phyloP scores from a whole-genome alignment of 805 yeast genomes.

The Ascoidea rubescens region DNA sequence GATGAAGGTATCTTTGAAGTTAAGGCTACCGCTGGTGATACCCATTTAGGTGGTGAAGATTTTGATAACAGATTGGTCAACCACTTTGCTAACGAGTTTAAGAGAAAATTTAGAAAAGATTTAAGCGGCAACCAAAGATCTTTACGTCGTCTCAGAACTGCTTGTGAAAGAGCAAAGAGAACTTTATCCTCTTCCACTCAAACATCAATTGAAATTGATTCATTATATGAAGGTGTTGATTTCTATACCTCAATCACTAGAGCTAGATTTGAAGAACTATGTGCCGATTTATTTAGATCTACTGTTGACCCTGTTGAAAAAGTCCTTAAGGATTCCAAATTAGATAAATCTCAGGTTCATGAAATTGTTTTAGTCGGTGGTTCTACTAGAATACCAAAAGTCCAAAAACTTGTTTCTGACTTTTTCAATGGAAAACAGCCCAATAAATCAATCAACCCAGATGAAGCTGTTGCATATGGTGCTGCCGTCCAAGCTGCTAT shows the following conservation, averaged over 20 bases:
- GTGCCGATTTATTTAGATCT: constrained; percentile 91
- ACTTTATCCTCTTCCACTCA: constrained; percentile 94
- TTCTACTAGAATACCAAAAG: constrained; percentile 98
- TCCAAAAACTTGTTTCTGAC: constrained; percentile 92
- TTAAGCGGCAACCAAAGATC: constrained; percentile 90
- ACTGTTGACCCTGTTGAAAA: constrained; percentile 94
- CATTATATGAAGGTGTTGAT: constrained; percentile 91
- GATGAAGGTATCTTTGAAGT: constrained; percentile 97
- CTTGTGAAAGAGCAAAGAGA: constrained; percentile 99
- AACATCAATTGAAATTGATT: constrained; percentile 93
- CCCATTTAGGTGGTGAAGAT: constrained; percentile 97
- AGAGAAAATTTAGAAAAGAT: constrained; percentile 96
- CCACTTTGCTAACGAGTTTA: constrained; percentile 89
- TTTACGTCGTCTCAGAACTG: constrained; percentile 95
- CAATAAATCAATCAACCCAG: constrained; percentile 96
- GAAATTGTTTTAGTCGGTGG: constrained; percentile 98
- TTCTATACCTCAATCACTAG: constrained; percentile 96
- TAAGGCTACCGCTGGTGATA: constrained; percentile 76
- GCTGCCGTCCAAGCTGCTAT: constrained; percentile 99
- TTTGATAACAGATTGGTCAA: constrained; percentile 93
- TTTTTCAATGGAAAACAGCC: constrained; percentile 98
- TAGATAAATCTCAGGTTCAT: constrained; percentile 83
- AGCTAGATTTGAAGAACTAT: constrained; percentile 97
- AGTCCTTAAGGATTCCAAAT: constrained; percentile 87
- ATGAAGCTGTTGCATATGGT: constrained; percentile 99